phyloP scores from a whole-genome alignment of 2,329 filamentous ascomycete species.

The Colletotrichum theobromicola region DNA sequence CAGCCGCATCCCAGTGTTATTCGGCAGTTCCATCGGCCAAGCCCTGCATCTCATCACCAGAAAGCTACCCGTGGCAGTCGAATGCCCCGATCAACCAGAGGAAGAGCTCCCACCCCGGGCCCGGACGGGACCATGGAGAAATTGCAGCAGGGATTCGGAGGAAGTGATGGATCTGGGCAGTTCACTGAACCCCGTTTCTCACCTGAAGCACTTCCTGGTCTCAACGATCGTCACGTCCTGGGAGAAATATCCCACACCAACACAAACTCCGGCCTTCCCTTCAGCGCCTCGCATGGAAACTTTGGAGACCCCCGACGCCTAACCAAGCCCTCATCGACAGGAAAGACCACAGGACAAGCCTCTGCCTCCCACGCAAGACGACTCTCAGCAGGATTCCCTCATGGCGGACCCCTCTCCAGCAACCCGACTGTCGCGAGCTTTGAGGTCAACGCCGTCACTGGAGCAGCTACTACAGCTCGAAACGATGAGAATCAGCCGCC shows the following conservation, averaged over 20 bases:
- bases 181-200: background rate
- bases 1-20: background rate
- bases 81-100: background rate
- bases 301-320: background rate
- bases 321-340: background rate
- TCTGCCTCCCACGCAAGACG: conserved; percentile 13
- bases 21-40: background rate
- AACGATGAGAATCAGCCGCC: conserved; percentile 31
- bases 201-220: background rate
- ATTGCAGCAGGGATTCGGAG: background rate
- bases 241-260: conserved; percentile 7
- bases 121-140: background rate
- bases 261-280: background rate
- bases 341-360: background rate
- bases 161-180: background rate
- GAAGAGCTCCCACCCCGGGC: background rate
- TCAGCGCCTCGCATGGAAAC: background rate
- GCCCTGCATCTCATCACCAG: background rate
- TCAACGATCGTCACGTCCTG: conserved; percentile 1
- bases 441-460: conserved; percentile 27
- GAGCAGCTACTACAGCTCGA: conserved; percentile 19
- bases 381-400: conserved; percentile 35
- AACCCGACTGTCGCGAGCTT: conserved; percentile 35
- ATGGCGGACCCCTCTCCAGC: conserved; percentile 27
- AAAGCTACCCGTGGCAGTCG: background rate